Conservation (phyloP, 208 protist species). For the Leptomonas pyrrhocoris region DNA sequence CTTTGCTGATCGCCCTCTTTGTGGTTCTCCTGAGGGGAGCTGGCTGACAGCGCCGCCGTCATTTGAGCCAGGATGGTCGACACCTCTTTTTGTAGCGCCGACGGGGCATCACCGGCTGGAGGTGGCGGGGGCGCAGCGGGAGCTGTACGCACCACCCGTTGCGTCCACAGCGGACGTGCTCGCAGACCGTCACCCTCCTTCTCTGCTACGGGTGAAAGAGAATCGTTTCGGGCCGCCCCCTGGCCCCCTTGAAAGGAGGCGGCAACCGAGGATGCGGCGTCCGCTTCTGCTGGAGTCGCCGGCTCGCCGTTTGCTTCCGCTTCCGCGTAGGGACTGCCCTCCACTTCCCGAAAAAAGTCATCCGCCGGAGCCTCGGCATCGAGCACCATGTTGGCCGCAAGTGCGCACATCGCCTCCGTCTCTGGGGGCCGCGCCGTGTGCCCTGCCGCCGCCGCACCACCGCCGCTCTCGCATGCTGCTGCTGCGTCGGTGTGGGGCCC, state of each 20-base stretch:
- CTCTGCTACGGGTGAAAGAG: background rate
- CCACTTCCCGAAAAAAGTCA: constrained; percentile 26
- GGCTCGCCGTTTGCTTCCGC: background rate
- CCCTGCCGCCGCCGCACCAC: background rate
- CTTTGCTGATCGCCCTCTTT: background rate
- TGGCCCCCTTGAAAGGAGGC: background rate
- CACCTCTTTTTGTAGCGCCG: constrained; percentile 12
- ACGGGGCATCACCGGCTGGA: background rate
- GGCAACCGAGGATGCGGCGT: background rate
- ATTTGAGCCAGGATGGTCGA: constrained; percentile 26
- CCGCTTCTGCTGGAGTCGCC: background rate
- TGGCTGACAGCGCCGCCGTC: constrained; percentile 23
- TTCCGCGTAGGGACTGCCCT: background rate
- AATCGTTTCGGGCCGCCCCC: background rate
- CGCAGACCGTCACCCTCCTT: background rate
- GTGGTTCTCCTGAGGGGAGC: background rate
- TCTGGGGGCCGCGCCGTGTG: background rate
- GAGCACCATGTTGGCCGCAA: constrained; percentile 24
- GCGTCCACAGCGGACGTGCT: constrained; percentile 16
- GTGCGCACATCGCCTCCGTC: constrained; percentile 5
- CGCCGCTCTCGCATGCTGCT: no score
- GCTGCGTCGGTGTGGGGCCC: no score
- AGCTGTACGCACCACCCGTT: constrained; percentile 18
- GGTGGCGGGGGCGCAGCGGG: background rate
- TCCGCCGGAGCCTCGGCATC: constrained; percentile 11